A percentile compares a stretch with the other conserved stretches of the same genome.
phyloP scores from a whole-genome alignment of 148 eudicot species.

The Silene conica region DNA sequence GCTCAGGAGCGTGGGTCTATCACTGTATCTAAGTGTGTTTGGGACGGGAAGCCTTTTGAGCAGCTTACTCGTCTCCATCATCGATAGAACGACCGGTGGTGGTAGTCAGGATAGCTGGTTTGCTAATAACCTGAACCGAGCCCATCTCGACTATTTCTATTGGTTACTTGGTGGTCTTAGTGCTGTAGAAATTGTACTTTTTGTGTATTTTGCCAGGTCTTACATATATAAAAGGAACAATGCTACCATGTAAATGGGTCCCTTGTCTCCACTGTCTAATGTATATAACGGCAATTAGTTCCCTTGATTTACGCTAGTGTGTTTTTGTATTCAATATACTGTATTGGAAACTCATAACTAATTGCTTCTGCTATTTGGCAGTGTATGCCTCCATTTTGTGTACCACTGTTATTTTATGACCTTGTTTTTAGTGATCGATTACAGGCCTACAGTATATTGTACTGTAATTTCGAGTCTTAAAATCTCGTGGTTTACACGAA shows the following conservation, averaged over 20 bases:
- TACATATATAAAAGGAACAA: conserved; percentile 35
- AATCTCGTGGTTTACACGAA: too few species aligned
- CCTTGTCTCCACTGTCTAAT: too few species aligned
- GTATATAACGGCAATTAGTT: too few species aligned
- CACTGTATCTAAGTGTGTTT: conserved; percentile 51
- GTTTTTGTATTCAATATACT: too few species aligned
- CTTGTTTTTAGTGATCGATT: too few species aligned
- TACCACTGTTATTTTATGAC: too few species aligned
- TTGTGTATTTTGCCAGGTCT: conserved; percentile 34
- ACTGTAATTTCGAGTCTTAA: too few species aligned
- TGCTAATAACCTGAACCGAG: conserved; percentile 49
- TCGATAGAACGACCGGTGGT: conserved; percentile 35
- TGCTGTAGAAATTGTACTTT: conserved; percentile 29
- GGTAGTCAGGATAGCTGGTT: conserved; percentile 52
- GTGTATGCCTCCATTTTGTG: too few species aligned
- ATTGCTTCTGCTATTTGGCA: too few species aligned
- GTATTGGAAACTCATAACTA: too few species aligned
- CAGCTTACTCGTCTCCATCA: conserved; percentile 55
- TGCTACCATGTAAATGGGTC: background rate
- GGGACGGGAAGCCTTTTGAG: conserved; percentile 66
- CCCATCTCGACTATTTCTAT: conserved; percentile 67
- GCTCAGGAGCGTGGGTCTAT: conserved; percentile 52
- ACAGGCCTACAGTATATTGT: too few species aligned
- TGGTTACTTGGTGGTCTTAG: conserved; percentile 49
- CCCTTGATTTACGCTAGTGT: too few species aligned